Percentiles rank a stretch among this genome's conserved stretches.
These are phyloP conservation scores for Taphrina wiesneri DNA, from an alignment of 1,139 yeast genomes.

Conservation along the genomic window DNA sequence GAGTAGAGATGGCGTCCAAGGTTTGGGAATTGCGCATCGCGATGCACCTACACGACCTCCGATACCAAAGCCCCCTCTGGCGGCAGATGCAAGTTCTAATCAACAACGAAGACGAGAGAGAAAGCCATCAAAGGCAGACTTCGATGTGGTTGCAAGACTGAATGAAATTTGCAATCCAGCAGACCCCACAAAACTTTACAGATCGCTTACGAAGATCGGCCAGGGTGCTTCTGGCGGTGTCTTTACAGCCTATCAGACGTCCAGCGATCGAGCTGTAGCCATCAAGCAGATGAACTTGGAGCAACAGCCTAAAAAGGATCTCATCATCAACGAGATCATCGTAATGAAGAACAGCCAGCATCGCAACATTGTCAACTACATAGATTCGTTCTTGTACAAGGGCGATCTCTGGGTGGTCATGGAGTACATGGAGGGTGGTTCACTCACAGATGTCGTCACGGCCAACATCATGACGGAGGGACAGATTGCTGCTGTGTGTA, in stretches of 20 bases:
- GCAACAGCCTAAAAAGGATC: slow-evolving; percentile 90
- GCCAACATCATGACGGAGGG: slow-evolving; percentile 94
- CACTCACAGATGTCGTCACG: slow-evolving; percentile 91
- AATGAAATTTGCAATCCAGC: slow-evolving; percentile 79
- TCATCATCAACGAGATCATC: slow-evolving; percentile 87
- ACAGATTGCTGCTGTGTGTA: slow-evolving; percentile 95
- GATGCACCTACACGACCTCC: slow-evolving; percentile 7
- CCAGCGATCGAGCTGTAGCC: slow-evolving; percentile 65
- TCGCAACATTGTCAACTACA: slow-evolving; percentile 86
- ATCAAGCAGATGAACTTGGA: slow-evolving; percentile 94
- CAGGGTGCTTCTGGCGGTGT: slow-evolving; percentile 99
- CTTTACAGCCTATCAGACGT: slow-evolving; percentile 76
- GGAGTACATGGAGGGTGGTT: slow-evolving; percentile 99
- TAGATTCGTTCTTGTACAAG: slow-evolving; percentile 74
- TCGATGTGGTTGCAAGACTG: slow-evolving; percentile 68
- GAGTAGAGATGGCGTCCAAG: slow-evolving; percentile 4
- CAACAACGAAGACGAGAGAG: slow-evolving; percentile 65
- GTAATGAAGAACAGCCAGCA: slow-evolving; percentile 95
- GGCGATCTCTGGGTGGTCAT: slow-evolving; percentile 88
- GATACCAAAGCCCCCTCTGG: slow-evolving; percentile 41
- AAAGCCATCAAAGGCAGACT: slow-evolving; percentile 56
- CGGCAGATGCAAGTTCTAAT: slow-evolving; percentile 8
- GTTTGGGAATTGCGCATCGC: slow-evolving; percentile 11
- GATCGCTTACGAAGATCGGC: slow-evolving; percentile 77
- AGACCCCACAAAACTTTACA: slow-evolving; percentile 76